Percentiles rank a stretch among this genome's conserved stretches.
These are phyloP conservation scores for Quillaja saponaria DNA, from an alignment of 306 rosid species.

Conservation along the genomic window DNA sequence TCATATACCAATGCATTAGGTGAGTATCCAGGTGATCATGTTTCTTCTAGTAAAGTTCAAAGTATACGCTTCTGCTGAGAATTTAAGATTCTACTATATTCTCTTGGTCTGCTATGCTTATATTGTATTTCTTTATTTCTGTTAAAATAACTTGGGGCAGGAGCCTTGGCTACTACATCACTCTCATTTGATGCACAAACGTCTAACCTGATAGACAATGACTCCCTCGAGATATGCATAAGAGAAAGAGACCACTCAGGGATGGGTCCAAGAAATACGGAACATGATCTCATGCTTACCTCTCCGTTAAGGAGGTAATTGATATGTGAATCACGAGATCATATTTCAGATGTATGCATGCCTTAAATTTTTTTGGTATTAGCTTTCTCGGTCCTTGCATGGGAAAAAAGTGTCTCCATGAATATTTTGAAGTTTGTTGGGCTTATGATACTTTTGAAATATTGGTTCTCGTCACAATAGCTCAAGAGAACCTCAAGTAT, in stretches of 20 bases:
- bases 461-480: conserved; percentile 28
- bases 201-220: conserved; percentile 32
- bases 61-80: conserved; percentile 7
- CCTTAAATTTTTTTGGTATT: conserved; percentile 3
- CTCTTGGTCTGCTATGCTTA: conserved; percentile 7
- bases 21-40: conserved; percentile 35
- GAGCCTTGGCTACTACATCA: conserved; percentile 22
- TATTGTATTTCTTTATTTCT: background rate
- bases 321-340: conserved; percentile 10
- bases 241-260: conserved; percentile 41
- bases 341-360: conserved; percentile 11
- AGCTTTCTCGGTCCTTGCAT: conserved; percentile 35
- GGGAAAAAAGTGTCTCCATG: conserved; percentile 31
- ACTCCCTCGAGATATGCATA: conserved; percentile 40
- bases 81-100: background rate
- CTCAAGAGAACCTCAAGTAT: conserved; percentile 18
- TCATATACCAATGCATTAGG: conserved; percentile 45
- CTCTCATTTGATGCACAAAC: conserved; percentile 44
- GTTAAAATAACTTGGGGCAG: conserved; percentile 36
- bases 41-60: conserved; percentile 19
- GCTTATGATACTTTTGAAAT: conserved; percentile 36
- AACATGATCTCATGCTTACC: conserved; percentile 36
- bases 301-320: conserved; percentile 51
- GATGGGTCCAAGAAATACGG: conserved; percentile 38
- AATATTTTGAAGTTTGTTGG: conserved; percentile 37